Percentiles rank a stretch among this genome's conserved stretches.
Conservation (phyloP, 2,329 filamentous ascomycete genomes). For the Sporothrix pallida region DNA sequence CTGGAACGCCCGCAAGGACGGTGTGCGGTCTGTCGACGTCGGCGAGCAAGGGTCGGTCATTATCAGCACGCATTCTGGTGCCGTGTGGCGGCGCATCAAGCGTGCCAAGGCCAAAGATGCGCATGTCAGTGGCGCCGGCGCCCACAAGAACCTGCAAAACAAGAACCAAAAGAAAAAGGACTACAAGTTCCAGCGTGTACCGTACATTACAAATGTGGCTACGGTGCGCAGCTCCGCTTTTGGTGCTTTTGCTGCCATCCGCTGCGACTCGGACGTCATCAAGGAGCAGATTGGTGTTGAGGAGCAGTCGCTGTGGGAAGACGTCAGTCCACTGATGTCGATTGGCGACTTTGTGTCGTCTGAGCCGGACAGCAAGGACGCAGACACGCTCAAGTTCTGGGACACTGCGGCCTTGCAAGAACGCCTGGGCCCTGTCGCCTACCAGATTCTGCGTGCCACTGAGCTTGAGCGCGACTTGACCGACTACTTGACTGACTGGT, state of each 20-base stretch:
- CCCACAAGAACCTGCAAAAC: slow-evolving; percentile 60
- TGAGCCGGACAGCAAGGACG: slow-evolving; percentile 47
- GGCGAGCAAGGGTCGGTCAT: slow-evolving; percentile 95
- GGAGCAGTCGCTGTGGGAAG: slow-evolving; percentile 73
- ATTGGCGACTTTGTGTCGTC: slow-evolving; percentile 64
- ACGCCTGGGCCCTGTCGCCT: slow-evolving; percentile 57
- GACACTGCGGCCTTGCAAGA: slow-evolving; percentile 54
- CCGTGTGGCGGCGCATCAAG: slow-evolving; percentile 88
- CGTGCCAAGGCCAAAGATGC: slow-evolving; percentile 79
- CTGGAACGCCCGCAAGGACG: slow-evolving; percentile 88
- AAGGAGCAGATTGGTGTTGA: slow-evolving; percentile 71
- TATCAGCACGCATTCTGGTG: slow-evolving; percentile 88
- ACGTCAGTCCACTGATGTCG: slow-evolving; percentile 72
- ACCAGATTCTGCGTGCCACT: slow-evolving; percentile 64
- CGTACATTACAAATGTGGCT: slow-evolving; percentile 82
- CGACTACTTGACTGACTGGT: slow-evolving; percentile 53
- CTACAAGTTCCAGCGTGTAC: slow-evolving; percentile 92
- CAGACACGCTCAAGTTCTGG: slow-evolving; percentile 52
- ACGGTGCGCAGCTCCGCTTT: slow-evolving; percentile 86
- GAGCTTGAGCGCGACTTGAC: slow-evolving; percentile 69
- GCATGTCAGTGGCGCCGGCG: slow-evolving; percentile 42
- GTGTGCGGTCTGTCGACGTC: slow-evolving; percentile 83
- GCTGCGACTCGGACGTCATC: slow-evolving; percentile 83
- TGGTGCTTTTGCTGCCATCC: slow-evolving; percentile 86
- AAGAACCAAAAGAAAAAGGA: slow-evolving; percentile 90